A percentile compares a stretch with the other conserved stretches of the same genome.
Evolutionary conservation across 2,329 filamentous ascomycete genomes (phyloP).

Genomic region (Alternaria rosae): DNA sequence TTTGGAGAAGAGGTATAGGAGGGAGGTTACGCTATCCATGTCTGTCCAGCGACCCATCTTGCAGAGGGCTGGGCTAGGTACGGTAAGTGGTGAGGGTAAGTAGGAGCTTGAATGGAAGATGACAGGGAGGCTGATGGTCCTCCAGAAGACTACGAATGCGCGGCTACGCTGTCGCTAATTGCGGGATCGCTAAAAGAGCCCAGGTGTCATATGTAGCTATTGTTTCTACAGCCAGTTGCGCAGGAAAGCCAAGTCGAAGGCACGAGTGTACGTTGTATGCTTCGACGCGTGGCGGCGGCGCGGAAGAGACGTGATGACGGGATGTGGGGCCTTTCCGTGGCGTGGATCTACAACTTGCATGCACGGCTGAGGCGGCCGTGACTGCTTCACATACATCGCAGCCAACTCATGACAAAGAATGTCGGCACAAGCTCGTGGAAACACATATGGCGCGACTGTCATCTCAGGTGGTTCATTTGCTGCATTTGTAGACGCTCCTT

Average conservation of each 20-base stretch:
- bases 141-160: neutral
- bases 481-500: neutral
- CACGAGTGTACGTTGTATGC: neutral
- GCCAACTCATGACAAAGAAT: neutral
- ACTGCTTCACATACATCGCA: neutral
- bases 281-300: neutral
- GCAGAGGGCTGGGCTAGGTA: conserved; percentile 6
- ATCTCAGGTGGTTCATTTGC: neutral
- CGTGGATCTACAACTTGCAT: neutral
- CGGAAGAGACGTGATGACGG: neutral
- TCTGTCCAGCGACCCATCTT: conserved; percentile 39
- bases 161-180: neutral
- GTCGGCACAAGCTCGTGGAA: neutral
- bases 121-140: neutral
- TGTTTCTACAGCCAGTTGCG: neutral
- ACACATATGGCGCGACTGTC: neutral
- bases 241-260: neutral
- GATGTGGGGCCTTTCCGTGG: neutral
- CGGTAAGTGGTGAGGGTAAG: conserved; percentile 1
- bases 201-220: neutral
- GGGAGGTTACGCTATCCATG: conserved; percentile 26
- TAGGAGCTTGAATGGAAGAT: neutral
- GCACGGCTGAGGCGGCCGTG: neutral
- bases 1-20: neutral
- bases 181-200: neutral